These are phyloP conservation scores for Colletotrichum somersetense DNA, from an alignment of 2,329 filamentous ascomycete species.

Conservation along the genomic window DNA sequence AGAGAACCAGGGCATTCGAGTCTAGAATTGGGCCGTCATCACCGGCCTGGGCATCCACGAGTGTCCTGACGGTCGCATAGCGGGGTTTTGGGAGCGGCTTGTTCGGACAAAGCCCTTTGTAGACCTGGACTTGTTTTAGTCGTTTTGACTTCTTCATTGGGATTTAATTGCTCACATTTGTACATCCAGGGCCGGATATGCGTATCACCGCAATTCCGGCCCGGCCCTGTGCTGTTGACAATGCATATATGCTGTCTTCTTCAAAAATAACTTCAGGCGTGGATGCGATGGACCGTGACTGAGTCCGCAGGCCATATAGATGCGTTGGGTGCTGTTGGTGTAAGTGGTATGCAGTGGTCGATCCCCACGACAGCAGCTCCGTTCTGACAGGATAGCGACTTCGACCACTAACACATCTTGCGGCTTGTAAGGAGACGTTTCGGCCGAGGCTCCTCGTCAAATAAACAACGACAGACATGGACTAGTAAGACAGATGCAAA, in stretches of 20 bases:
- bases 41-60: slow-evolving; percentile 67
- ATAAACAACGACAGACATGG: slow-evolving; percentile 22
- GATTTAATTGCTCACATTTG: slow-evolving; percentile 63
- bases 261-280: neutral
- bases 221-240: slow-evolving; percentile 87
- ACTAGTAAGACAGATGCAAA: neutral
- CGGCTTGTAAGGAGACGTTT: slow-evolving; percentile 8
- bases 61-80: slow-evolving; percentile 78
- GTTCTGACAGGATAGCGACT: neutral
- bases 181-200: slow-evolving; percentile 83
- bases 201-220: slow-evolving; percentile 93
- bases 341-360: neutral
- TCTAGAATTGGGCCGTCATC: slow-evolving; percentile 72
- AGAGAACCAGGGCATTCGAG: slow-evolving; percentile 82
- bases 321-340: neutral
- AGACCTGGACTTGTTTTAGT: slow-evolving; percentile 56
- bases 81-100: slow-evolving; percentile 61
- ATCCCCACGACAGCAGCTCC: slow-evolving; percentile 13
- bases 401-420: slow-evolving; percentile 34
- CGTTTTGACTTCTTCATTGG: neutral
- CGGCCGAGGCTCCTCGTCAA: slow-evolving; percentile 30
- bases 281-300: slow-evolving; percentile 12
- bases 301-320: neutral
- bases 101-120: slow-evolving; percentile 62
- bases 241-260: slow-evolving; percentile 85